phyloP scores from a whole-genome alignment of 257 asterid species.

The Solanum megistacrolobum region DNA sequence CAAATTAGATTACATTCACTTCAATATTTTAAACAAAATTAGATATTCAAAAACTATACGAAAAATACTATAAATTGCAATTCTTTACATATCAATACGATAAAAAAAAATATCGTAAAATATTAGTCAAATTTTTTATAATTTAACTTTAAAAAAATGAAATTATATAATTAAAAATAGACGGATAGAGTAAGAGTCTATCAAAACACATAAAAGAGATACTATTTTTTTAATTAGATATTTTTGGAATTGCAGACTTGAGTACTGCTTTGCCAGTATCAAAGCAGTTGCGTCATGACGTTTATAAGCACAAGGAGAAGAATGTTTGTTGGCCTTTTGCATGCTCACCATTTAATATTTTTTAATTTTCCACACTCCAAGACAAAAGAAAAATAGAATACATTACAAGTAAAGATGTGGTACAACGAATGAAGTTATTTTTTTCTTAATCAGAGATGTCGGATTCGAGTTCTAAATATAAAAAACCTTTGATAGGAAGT shows the following conservation, averaged over 20 bases:
- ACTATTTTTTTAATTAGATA: neutral
- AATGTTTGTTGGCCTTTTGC: neutral
- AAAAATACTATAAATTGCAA: too few relatives aligned
- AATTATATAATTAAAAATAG: too few relatives aligned
- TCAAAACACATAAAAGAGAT: neutral
- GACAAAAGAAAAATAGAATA: neutral
- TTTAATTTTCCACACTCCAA: neutral
- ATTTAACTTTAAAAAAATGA: too few relatives aligned
- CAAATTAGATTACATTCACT: neutral
- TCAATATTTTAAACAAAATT: too few relatives aligned
- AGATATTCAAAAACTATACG: too few relatives aligned
- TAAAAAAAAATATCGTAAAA: too few relatives aligned
- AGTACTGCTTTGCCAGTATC: neutral
- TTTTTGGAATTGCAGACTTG: neutral
- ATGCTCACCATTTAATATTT: slow-evolving; percentile 3
- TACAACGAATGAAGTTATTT: too few relatives aligned
- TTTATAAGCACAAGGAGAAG: neutral
- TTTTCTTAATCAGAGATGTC: fast-evolving
- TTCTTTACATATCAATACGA: too few relatives aligned
- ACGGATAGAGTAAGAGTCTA: too few relatives aligned
- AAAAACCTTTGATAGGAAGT: fast-evolving
- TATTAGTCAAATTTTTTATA: too few relatives aligned
- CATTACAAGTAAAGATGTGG: fast-evolving
- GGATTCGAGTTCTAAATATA: neutral
- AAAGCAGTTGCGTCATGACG: neutral